Evolutionary conservation across 805 yeast genomes (phyloP).

Genomic region (Henningerozyma blattae): DNA sequence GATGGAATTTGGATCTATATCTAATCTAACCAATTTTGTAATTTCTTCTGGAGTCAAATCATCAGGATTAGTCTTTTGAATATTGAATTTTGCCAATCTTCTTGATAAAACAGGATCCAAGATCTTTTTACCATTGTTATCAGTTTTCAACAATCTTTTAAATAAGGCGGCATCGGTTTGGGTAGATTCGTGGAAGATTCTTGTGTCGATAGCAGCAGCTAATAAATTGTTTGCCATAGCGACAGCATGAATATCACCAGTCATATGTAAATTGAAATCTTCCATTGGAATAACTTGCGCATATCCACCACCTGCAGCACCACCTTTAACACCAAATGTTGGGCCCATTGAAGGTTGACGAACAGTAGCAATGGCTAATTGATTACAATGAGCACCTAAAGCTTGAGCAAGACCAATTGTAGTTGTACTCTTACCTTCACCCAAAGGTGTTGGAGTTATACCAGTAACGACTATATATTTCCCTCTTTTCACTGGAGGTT

Average conservation of each 20-base stretch:
- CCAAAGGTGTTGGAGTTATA: conserved; percentile 77
- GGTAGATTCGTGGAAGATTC: conserved; percentile 74
- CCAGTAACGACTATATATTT: conserved; percentile 70
- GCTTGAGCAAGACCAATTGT: conserved; percentile 78
- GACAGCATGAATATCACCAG: conserved; percentile 81
- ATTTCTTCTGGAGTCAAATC: conserved; percentile 61
- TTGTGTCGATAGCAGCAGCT: conserved; percentile 78
- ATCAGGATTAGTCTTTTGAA: conserved; percentile 58
- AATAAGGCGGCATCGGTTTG: conserved; percentile 62
- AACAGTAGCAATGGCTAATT: conserved; percentile 66
- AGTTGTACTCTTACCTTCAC: conserved; percentile 79
- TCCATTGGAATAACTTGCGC: conserved; percentile 85
- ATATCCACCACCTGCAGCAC: conserved; percentile 87
- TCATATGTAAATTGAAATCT: conserved; percentile 75
- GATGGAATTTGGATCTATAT: conserved; percentile 68
- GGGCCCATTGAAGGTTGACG: conserved; percentile 89
- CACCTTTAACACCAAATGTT: conserved; percentile 80
- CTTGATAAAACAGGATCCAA: conserved; percentile 59
- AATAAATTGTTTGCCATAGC: conserved; percentile 70
- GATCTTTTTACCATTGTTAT: conserved; percentile 48
- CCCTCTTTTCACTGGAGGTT: conserved; percentile 42
- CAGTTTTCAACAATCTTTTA: conserved; percentile 63
- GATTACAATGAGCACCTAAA: conserved; percentile 59
- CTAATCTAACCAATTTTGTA: conserved; percentile 50
- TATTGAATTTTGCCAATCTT: conserved; percentile 58